phyloP scores from a whole-genome alignment of 2,329 filamentous ascomycete species.

The Sporothrix globosa region DNA sequence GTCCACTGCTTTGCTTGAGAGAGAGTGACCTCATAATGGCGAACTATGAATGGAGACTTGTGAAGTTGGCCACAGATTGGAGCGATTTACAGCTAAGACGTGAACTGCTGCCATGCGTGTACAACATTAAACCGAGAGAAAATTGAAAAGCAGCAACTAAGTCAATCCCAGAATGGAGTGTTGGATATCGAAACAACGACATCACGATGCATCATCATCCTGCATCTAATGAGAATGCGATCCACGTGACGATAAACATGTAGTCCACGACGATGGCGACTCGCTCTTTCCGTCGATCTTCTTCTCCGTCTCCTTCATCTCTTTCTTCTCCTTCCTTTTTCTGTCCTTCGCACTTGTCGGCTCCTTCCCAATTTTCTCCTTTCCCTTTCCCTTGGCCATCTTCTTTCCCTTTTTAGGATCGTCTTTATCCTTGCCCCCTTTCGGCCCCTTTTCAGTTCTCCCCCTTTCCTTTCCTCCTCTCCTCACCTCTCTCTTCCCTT shows the following conservation, averaged over 20 bases:
- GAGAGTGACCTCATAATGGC: slow-evolving; percentile 1
- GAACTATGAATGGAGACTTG: neutral
- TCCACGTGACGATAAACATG: slow-evolving; percentile 18
- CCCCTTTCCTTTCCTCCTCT: neutral
- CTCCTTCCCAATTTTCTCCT: neutral
- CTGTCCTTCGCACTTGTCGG: neutral
- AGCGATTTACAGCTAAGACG: neutral
- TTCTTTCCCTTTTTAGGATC: neutral
- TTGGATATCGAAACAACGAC: neutral
- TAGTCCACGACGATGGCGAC: slow-evolving; percentile 3
- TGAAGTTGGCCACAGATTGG: neutral
- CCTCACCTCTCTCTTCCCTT: neutral
- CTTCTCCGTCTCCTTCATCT: neutral
- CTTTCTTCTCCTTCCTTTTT: neutral
- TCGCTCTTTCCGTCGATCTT: slow-evolving; percentile 15
- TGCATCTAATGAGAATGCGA: neutral
- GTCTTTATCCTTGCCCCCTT: neutral
- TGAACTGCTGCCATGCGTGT: too few species aligned
- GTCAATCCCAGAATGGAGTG: too few species aligned
- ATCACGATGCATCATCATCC: neutral
- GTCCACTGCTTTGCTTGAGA: neutral
- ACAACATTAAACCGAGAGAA: too few species aligned
- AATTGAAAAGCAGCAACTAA: too few species aligned
- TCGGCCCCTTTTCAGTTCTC: neutral
- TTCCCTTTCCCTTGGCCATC: neutral